phyloP scores from a whole-genome alignment of 2,329 filamentous ascomycete genomes.

The Fulvia fulva region DNA sequence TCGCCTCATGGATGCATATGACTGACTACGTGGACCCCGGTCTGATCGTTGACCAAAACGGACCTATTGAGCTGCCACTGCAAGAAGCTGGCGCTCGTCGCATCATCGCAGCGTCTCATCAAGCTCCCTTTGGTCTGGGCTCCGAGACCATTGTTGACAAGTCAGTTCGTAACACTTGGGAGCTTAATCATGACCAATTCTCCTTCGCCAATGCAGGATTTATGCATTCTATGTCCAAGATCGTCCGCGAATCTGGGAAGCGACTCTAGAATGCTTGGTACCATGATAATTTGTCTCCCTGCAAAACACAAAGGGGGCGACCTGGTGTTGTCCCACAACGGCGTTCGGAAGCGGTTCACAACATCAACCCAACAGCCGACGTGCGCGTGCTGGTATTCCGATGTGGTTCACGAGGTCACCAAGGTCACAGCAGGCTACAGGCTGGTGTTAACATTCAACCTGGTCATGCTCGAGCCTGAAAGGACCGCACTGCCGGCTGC shows the following conservation, averaged over 20 bases:
- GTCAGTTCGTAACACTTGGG: background rate
- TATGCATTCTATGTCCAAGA: background rate
- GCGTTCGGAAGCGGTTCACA: background rate
- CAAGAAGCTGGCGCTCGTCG: conserved; percentile 5
- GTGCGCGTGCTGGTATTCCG: conserved; percentile 27
- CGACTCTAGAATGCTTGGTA: background rate
- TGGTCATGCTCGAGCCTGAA: conserved; percentile 24
- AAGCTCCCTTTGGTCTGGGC: conserved; percentile 32
- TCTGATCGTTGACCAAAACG: background rate
- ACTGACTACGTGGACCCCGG: background rate
- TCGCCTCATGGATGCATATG: background rate
- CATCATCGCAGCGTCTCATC: conserved; percentile 20
- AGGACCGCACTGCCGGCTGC: background rate
- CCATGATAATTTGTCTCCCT: background rate
- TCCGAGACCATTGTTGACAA: conserved; percentile 32
- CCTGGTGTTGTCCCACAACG: conserved; percentile 12
- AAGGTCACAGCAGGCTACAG: conserved; percentile 36
- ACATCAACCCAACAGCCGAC: conserved; percentile 10
- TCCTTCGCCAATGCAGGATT: background rate
- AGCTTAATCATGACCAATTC: background rate
- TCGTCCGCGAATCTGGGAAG: background rate
- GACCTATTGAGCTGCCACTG: conserved; percentile 8
- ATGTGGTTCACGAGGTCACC: background rate
- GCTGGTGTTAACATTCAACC: conserved; percentile 53
- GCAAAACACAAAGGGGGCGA: conserved; percentile 18